These are phyloP conservation scores for Sporothrix phasma DNA, from an alignment of 2,329 filamentous ascomycete genomes.

Conservation along the genomic window DNA sequence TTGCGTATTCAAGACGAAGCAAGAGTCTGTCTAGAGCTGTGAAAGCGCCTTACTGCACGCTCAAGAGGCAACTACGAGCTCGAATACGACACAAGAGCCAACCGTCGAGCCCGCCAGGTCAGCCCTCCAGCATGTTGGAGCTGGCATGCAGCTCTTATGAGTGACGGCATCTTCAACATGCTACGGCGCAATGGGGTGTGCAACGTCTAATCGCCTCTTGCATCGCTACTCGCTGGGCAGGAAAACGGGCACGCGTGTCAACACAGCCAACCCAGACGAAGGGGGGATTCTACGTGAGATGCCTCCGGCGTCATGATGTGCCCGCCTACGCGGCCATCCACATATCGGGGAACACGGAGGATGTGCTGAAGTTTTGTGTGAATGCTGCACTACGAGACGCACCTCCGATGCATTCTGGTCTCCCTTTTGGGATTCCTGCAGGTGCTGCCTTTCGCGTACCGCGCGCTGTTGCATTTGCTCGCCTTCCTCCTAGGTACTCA, in stretches of 20 bases:
- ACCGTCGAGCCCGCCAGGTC: background rate
- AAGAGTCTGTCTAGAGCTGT: background rate
- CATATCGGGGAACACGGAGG: background rate
- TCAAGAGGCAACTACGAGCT: background rate
- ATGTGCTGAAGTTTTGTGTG: background rate
- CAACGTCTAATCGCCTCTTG: background rate
- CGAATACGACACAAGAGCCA: background rate
- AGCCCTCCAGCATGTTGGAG: background rate
- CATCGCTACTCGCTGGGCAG: background rate
- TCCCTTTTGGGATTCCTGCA: constrained; percentile 8
- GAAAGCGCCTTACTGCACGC: background rate
- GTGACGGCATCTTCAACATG: too few species aligned
- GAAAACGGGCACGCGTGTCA: constrained; percentile 2
- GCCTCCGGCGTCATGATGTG: background rate
- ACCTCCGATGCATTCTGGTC: constrained; percentile 1
- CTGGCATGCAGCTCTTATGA: background rate
- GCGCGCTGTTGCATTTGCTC: background rate
- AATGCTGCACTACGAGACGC: background rate
- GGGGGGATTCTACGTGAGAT: background rate
- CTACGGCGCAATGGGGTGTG: background rate
- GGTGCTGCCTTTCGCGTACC: background rate
- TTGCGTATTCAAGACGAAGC: background rate
- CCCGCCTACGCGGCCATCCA: background rate
- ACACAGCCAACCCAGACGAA: background rate
- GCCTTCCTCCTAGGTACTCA: background rate